Base-by-base conservation (phyloP, 441 rosid genomes). In the Raphanus hybrid region DNA sequence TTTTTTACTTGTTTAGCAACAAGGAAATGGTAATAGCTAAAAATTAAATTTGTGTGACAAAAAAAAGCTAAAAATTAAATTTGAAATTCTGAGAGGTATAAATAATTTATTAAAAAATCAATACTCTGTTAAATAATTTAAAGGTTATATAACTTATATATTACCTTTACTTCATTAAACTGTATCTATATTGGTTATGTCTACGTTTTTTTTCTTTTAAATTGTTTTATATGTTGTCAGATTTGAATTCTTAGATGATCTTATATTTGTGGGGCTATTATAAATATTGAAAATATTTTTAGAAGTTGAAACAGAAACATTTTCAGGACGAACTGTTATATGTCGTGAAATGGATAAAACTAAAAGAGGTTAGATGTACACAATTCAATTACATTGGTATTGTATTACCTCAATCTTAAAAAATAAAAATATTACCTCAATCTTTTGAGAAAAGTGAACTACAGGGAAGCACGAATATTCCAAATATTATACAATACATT, bases 401-500 rank as follows among this genome's bases (percentile, higher is more conserved):
- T 10, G 3, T 10, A 10, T 72, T 26, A 23, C 23, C 12, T 37
- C 15, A 5, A 1, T 23, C 26, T 23, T 23, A 23, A 23, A 23
- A 23, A 23, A 23, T 23, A 23, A 23, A 23, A 23, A 23, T 23
- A 11, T 73, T 27, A 23, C 26, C n/a, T 39, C 18, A 14, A 14
- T 52, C 20, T 52, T 55, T 55, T 55, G 60, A 12, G 23, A 16
- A 16, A 20, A 57, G 61, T 57, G 61, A 57, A 57, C 14, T 48
- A 48, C 52, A 45, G 14, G 3, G 52, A 61, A 48, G 32, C 3
- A 75, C 37, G 59, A 52, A 52, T 69, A 52, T 69, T 37, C 58
- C 75, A 60, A 70, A 70, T 70, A 77, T 76, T 23, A 23, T 23
- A 23, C 26, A 23, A 23, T 23, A 23, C 26, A 23, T 20, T 20